Conservation (phyloP, 768 basidiomycete species). For the Lepiota venenata region DNA sequence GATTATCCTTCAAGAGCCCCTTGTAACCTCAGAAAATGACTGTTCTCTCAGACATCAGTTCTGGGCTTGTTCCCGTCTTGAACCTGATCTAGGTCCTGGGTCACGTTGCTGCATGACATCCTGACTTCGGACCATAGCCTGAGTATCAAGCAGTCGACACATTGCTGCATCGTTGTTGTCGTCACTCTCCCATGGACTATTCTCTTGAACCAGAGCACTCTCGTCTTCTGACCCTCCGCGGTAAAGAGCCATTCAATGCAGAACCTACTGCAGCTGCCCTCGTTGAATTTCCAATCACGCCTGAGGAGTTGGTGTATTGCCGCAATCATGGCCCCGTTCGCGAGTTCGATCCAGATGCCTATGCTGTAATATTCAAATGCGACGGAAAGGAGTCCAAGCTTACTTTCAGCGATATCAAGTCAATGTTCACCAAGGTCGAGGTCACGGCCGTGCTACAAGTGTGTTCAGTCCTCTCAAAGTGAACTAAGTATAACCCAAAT, state of each 20-base stretch:
- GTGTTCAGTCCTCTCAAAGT: slow-evolving; percentile 13
- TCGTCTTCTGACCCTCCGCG: slow-evolving; percentile 40
- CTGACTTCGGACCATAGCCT: slow-evolving; percentile 6
- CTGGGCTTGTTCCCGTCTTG: no score
- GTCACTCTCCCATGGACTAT: slow-evolving; percentile 36
- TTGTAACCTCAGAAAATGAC: no score
- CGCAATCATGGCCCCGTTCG: slow-evolving; percentile 68
- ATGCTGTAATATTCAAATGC: slow-evolving; percentile 37
- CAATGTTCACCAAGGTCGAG: slow-evolving; percentile 33
- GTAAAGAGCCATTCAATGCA: slow-evolving; percentile 60
- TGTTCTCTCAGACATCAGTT: no score
- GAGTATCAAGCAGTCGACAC: neutral
- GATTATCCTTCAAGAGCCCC: neutral
- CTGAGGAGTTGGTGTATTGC: slow-evolving; percentile 62
- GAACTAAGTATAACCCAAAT: neutral
- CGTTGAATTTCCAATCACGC: slow-evolving; percentile 57
- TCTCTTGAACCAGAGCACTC: slow-evolving; percentile 48
- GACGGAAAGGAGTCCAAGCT: slow-evolving; percentile 28
- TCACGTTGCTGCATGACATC: neutral
- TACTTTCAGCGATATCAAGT: slow-evolving; percentile 37
- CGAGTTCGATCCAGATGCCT: slow-evolving; percentile 44
- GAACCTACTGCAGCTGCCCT: slow-evolving; percentile 57
- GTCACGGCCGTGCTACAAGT: slow-evolving; percentile 59
- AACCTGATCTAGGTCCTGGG: no score
- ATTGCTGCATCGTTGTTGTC: slow-evolving; percentile 6